Evolutionary conservation across 495 filamentous ascomycete species (phyloP), one percentile per base, ranked within the genome.

Genomic region (Acidomyces sp.): DNA sequence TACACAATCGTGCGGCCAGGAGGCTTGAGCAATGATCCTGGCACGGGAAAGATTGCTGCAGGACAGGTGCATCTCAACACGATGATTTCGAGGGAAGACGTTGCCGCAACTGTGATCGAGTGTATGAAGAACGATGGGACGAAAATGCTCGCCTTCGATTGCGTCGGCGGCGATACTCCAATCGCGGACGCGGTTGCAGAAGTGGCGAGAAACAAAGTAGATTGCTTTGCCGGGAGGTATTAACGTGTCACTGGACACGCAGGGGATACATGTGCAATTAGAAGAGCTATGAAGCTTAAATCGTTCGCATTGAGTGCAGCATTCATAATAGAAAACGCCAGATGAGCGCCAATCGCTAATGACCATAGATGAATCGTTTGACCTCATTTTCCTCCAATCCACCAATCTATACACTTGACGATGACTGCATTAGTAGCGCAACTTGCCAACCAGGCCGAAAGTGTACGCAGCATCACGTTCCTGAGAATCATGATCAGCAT

Each of bases 1-100:
- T 62, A 54, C 37, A 62, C 58, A 4, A 62, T 62, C 35, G 50
- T 62, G 39, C 34, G 58, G 28, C 56, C 58, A 16, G 54, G 49
- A 6, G 47, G 47, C 21, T 46, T 58, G 27, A 48, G 34, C 13
- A 38, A 51, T 4, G 55, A 53, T 13, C 35, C 42, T 21, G 35
- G 38, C 22, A 54, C 27, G 10, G 58, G 57, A 12, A 56, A 41
- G 27, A 34, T 60, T 10, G 48, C 16, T n/a, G 57, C 58, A 1
- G 58, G 58, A 2, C 52, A 53, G 42, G 49, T 52, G 24, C 36
- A 43, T 20, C 17, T 52, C 30, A 41, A 25, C 22, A 27, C 29
- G 17, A 46, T 41, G 33, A 41, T 49, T n/a, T 40, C 45, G 16
- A 13, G 58, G n/a, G 55, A 60, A 39, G 58, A 62, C 38, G 58